Conservation (phyloP, 192 early-diverging fungal genomes). For the Coemansia sp. region DNA sequence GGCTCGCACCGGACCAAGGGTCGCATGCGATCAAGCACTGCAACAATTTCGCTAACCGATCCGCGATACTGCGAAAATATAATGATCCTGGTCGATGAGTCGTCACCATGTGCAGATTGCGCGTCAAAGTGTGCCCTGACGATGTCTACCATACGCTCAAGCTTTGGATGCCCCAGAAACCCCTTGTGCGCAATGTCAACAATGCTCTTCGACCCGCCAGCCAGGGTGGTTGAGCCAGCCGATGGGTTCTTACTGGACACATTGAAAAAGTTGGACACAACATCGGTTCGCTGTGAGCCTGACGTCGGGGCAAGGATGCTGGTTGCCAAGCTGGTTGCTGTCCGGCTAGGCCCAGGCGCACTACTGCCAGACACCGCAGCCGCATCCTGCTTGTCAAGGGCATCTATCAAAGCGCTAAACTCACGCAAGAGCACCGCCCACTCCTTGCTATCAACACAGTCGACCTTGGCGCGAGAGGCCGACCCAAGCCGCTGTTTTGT, state of each 20-base stretch:
- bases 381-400: conserved; percentile 19
- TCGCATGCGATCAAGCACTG: conserved; percentile 61
- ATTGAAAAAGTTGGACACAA: conserved; percentile 52
- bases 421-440: conserved; percentile 34
- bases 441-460: conserved; percentile 52
- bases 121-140: conserved; percentile 72
- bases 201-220: conserved; percentile 8
- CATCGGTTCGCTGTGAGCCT: conserved; percentile 26
- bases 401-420: conserved; percentile 31
- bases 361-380: not conserved
- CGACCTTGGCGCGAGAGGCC: conserved; percentile 46
- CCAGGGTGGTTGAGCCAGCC: not conserved
- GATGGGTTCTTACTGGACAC: conserved; percentile 20
- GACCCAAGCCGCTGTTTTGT: conserved; percentile 30
- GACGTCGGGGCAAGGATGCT: not conserved
- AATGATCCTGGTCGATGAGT: conserved; percentile 67
- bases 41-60: conserved; percentile 83
- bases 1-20: conserved; percentile 69
- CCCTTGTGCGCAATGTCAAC: conserved; percentile 25
- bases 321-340: not conserved
- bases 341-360: not conserved
- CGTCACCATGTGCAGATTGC: conserved; percentile 26
- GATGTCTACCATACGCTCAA: conserved; percentile 65
- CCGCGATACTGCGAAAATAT: conserved; percentile 85
- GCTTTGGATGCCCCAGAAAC: conserved; percentile 80